A percentile compares a stretch with the other conserved stretches of the same genome.
These are phyloP conservation scores for Russula vinacea DNA, from an alignment of 768 basidiomycete genomes.

Conservation along the genomic window DNA sequence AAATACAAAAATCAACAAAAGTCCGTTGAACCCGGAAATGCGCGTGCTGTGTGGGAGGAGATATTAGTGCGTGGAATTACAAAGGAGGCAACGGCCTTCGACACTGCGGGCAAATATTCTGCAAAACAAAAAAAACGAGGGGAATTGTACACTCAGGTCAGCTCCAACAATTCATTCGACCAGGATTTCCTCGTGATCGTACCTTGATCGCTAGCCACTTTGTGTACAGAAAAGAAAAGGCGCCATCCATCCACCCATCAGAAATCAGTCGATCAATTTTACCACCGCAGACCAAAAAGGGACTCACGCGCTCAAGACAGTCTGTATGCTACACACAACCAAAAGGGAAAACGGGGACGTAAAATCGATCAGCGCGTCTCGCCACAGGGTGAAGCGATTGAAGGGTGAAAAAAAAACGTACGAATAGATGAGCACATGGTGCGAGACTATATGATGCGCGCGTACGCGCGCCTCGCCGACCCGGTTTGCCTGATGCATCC, in stretches of 20 bases:
- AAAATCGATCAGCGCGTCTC: conserved; percentile 3
- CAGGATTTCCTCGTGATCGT: not conserved
- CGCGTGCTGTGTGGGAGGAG: not conserved
- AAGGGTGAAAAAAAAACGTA: conserved; percentile 40
- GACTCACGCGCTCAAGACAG: conserved; percentile 71
- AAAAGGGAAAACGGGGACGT: not conserved
- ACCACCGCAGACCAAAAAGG: not conserved
- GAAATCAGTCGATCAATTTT: not conserved
- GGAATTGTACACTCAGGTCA: not conserved
- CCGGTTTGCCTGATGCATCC: conserved; percentile 40
- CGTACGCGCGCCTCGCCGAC: conserved; percentile 12
- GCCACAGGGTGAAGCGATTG: not conserved
- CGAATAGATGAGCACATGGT: conserved; percentile 87
- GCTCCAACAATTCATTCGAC: conserved; percentile 9
- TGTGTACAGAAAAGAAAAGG: conserved; percentile 29
- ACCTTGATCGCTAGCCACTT: conserved; percentile 77
- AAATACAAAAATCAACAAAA: conserved; percentile 10
- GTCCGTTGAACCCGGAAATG: not conserved
- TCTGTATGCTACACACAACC: conserved; percentile 67
- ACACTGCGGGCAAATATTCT: conserved; percentile 94
- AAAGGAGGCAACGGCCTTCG: conserved; percentile 79
- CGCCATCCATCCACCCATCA: not conserved
- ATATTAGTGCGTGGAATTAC: conserved; percentile 37
- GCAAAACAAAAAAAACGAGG: conserved; percentile 8
- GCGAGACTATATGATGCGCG: conserved; percentile 66